phyloP scores from a whole-genome alignment of 2,329 filamentous ascomycete genomes.

The Raffaelea deltoideospora region DNA sequence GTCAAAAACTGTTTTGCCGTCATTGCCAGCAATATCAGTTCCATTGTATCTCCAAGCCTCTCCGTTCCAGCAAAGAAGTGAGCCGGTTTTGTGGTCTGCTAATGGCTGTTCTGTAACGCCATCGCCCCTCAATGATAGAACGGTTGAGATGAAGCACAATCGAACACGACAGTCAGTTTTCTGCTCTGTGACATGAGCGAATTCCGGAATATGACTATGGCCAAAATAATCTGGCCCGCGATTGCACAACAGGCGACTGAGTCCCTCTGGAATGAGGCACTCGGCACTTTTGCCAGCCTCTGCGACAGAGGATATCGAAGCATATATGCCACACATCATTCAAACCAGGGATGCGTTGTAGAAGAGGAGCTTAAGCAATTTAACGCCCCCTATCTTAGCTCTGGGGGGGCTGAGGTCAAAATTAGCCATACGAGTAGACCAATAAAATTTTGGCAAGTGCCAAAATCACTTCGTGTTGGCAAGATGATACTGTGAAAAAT shows the following conservation, averaged over 20 bases:
- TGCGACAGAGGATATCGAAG: conserved; percentile 25
- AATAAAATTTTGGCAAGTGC: neutral
- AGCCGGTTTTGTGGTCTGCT: conserved; percentile 35
- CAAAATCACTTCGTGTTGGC: no score
- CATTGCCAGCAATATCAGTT: conserved; percentile 52
- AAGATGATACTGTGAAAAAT: neutral
- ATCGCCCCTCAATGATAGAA: conserved; percentile 75
- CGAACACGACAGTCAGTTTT: conserved; percentile 14
- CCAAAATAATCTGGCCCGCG: conserved; percentile 46
- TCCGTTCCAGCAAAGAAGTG: conserved; percentile 88
- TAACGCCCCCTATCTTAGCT: no score
- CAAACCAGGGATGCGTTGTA: no score
- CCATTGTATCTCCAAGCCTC: conserved; percentile 72
- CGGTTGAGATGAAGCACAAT: conserved; percentile 63
- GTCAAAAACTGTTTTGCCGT: conserved; percentile 55
- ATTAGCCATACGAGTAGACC: no score
- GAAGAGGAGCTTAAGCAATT: no score
- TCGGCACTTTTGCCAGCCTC: neutral
- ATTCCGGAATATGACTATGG: conserved; percentile 3
- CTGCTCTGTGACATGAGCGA: conserved; percentile 11
- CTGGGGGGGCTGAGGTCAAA: no score
- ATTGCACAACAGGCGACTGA: conserved; percentile 27
- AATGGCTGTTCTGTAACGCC: conserved; percentile 61
- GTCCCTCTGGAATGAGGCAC: neutral
- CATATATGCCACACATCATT: conserved; percentile 48